A percentile compares a stretch with the other conserved stretches of the same genome.
Conservation (phyloP, 768 basidiomycete species). For the Stropharia rugosoannulata region DNA sequence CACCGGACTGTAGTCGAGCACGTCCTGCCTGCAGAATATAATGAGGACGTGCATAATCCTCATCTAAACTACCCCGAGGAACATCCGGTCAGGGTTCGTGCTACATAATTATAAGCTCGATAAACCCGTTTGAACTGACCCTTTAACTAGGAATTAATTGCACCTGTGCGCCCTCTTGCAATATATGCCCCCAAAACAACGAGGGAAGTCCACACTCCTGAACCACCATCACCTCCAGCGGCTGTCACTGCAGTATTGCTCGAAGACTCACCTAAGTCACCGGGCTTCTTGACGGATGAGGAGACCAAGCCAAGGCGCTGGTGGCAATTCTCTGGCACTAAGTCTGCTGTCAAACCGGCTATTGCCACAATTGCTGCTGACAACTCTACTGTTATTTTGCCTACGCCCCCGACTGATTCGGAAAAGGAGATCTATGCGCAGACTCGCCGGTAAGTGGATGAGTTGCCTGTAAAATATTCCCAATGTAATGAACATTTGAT, state of each 20-base stretch:
- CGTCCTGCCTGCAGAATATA: no score
- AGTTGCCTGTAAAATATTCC: conserved; percentile 13
- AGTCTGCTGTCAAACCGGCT: conserved; percentile 9
- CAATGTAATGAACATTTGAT: conserved; percentile 15
- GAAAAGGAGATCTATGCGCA: conserved; percentile 22
- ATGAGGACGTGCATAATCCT: no score
- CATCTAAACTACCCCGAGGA: no score
- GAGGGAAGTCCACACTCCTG: background rate
- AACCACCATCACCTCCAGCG: background rate
- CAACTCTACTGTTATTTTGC: conserved; percentile 18
- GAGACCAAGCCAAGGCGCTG: conserved; percentile 6
- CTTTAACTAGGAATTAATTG: conserved; percentile 9
- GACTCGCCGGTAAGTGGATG: conserved; percentile 17
- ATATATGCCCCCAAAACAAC: conserved; percentile 5
- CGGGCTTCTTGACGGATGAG: background rate
- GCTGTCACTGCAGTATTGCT: conserved; percentile 4
- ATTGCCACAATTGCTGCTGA: conserved; percentile 17
- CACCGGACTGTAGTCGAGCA: background rate
- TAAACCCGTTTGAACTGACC: no score
- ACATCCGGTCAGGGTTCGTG: no score
- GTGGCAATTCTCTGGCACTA: conserved; percentile 14
- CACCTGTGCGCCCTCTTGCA: conserved; percentile 9
- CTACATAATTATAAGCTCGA: no score
- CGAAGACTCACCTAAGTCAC: background rate
- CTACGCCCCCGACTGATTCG: conserved; percentile 20